phyloP scores from a whole-genome alignment of 345 rosid genomes.

The Boechera divaricarpa region DNA sequence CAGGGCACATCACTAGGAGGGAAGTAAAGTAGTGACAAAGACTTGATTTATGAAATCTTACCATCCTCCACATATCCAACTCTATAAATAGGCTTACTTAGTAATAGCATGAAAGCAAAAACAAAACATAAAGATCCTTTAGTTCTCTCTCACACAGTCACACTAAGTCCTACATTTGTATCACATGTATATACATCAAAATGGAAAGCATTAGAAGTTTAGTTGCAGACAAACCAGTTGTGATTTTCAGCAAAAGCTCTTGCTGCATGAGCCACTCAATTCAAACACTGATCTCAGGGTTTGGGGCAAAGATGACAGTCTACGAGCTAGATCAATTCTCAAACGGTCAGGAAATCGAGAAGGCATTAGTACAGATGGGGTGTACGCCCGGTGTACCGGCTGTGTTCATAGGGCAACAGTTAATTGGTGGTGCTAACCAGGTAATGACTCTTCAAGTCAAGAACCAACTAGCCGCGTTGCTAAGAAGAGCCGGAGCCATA shows the following conservation, averaged over 20 bases:
- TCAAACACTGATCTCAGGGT: slow-evolving; percentile 64
- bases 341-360: slow-evolving; percentile 63
- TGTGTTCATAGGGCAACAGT: slow-evolving; percentile 77
- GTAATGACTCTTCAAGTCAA: slow-evolving; percentile 57
- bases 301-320: slow-evolving; percentile 73
- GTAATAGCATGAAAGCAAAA: slow-evolving; percentile 26
- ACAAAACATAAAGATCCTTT: slow-evolving; percentile 27
- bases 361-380: slow-evolving; percentile 65
- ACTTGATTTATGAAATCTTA: slow-evolving; percentile 33
- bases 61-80: slow-evolving; percentile 19
- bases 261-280: slow-evolving; percentile 81
- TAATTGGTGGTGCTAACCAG: slow-evolving; percentile 79
- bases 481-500: slow-evolving; percentile 52
- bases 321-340: slow-evolving; percentile 74
- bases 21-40: slow-evolving; percentile 45
- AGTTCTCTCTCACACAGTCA: slow-evolving; percentile 14
- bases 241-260: slow-evolving; percentile 84
- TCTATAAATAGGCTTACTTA: slow-evolving; percentile 43
- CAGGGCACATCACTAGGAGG: slow-evolving; percentile 31
- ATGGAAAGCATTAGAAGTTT: slow-evolving; percentile 54
- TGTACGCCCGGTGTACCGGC: slow-evolving; percentile 69
- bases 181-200: slow-evolving; percentile 27
- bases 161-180: slow-evolving; percentile 23
- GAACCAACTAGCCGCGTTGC: slow-evolving; percentile 46
- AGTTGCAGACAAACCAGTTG: slow-evolving; percentile 77